A percentile compares a stretch with the other conserved stretches of the same genome.
These are phyloP conservation scores for Cladosporium sp. DNA, from an alignment of 2,329 filamentous ascomycete genomes.

Conservation along the genomic window DNA sequence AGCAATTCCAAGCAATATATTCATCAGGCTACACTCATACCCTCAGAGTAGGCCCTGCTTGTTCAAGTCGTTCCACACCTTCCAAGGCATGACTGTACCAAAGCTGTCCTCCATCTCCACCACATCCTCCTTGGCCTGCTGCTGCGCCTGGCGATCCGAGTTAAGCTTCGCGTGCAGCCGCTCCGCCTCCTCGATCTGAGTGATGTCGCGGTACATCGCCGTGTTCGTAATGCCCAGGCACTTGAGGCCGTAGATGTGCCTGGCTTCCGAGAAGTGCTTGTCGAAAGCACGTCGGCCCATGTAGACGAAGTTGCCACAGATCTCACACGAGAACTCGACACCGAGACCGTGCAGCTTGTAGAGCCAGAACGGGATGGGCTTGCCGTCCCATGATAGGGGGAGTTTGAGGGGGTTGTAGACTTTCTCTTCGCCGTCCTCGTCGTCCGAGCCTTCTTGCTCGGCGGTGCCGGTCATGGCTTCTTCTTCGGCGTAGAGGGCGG, in stretches of 20 bases:
- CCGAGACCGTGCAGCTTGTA: constrained; percentile 95
- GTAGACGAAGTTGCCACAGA: constrained; percentile 98
- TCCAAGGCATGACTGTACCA: constrained; percentile 98
- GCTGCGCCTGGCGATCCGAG: constrained; percentile 75
- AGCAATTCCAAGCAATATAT: not conserved
- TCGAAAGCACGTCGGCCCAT: constrained; percentile 95
- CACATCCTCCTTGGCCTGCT: constrained; percentile 62
- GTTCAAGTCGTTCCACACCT: constrained; percentile 93
- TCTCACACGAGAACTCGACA: constrained; percentile 92
- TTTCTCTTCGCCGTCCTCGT: constrained; percentile 70
- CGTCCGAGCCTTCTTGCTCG: constrained; percentile 64
- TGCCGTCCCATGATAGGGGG: constrained; percentile 95
- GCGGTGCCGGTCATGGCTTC: constrained; percentile 41
- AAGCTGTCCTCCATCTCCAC: constrained; percentile 98
- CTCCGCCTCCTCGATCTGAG: constrained; percentile 82
- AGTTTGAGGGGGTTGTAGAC: constrained; percentile 97
- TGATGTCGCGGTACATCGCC: constrained; percentile 85
- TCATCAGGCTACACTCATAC: not conserved
- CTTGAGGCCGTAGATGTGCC: constrained; percentile 90
- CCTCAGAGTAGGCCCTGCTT: constrained; percentile 78
- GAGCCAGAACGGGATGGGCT: constrained; percentile 98
- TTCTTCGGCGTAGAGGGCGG: constrained; percentile 73
- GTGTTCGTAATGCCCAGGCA: constrained; percentile 89
- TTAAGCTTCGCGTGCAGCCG: constrained; percentile 93
- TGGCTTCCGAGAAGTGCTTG: constrained; percentile 94